These are phyloP conservation scores for Zelonia costaricensis DNA, from an alignment of 208 protist genomes.

Conservation along the genomic window DNA sequence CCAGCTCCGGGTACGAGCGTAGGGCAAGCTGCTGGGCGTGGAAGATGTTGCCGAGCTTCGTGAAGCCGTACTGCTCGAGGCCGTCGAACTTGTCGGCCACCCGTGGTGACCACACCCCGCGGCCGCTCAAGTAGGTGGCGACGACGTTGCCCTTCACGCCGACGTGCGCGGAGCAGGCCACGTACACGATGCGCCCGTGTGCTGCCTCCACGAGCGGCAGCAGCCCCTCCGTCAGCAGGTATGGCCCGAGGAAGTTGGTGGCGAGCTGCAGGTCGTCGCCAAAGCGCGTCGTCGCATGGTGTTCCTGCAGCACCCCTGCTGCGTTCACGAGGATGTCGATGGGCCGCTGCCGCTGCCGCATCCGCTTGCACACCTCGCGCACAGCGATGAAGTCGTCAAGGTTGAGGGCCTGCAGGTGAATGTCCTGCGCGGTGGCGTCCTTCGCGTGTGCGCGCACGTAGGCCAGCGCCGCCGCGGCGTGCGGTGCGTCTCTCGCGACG, in stretches of 20 bases:
- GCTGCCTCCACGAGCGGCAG: constrained; percentile 65
- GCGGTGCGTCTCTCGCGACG: constrained; percentile 38
- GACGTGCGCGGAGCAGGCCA: constrained; percentile 71
- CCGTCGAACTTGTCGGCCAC: constrained; percentile 70
- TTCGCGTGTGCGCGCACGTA: constrained; percentile 16
- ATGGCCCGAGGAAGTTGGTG: constrained; percentile 75
- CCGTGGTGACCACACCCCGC: constrained; percentile 63
- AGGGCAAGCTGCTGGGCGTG: constrained; percentile 77
- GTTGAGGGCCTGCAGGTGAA: constrained; percentile 60
- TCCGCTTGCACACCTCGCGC: constrained; percentile 67
- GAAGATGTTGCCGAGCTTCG: constrained; percentile 86
- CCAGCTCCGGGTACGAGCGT: constrained; percentile 48
- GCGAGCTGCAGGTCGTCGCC: constrained; percentile 81
- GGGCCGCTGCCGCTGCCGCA: constrained; percentile 24
- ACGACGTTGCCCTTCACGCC: constrained; percentile 62
- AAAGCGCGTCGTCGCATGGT: constrained; percentile 59
- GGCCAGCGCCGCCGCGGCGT: constrained; percentile 39
- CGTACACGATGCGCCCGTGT: constrained; percentile 75
- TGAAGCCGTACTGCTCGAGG: constrained; percentile 85
- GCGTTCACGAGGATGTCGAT: constrained; percentile 82
- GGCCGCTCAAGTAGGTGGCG: constrained; percentile 64
- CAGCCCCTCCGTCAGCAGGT: constrained; percentile 76
- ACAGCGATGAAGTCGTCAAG: constrained; percentile 78
- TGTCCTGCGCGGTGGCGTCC: constrained; percentile 16
- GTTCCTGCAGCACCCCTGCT: constrained; percentile 62